phyloP scores from a whole-genome alignment of 2,329 filamentous ascomycete genomes.

The Akanthomyces lecanii region DNA sequence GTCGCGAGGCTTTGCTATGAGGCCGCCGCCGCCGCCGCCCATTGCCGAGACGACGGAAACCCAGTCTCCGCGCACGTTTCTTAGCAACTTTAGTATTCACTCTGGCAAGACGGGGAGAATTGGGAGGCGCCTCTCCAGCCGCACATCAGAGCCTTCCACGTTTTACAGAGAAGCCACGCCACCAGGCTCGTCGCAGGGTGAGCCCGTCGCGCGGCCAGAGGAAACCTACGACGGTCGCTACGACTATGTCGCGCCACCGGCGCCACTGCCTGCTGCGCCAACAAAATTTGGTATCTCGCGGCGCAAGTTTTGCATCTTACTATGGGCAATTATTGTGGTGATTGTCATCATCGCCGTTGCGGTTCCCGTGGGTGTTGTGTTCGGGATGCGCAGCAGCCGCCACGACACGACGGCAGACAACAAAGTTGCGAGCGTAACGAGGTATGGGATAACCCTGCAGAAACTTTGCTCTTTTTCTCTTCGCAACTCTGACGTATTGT shows the following conservation, averaged over 20 bases:
- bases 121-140: conserved; percentile 16
- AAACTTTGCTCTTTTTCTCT: too few relatives aligned
- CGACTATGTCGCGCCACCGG: conserved; percentile 23
- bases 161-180: conserved; percentile 40
- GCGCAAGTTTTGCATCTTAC: conserved; percentile 35
- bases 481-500: neutral
- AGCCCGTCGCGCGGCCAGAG: conserved; percentile 16
- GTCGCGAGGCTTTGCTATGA: neutral
- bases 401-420: neutral
- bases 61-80: neutral
- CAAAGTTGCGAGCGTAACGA: neutral
- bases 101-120: conserved; percentile 1
- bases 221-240: conserved; percentile 24
- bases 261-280: conserved; percentile 21
- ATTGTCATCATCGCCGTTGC: conserved; percentile 34
- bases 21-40: too few relatives aligned
- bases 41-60: neutral
- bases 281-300: conserved; percentile 26
- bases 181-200: conserved; percentile 23
- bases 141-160: conserved; percentile 26
- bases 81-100: neutral
- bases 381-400: conserved; percentile 31
- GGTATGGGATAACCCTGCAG: conserved; percentile 7
- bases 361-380: conserved; percentile 38
- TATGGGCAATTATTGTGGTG: conserved; percentile 20